Evolutionary conservation across 441 rosid genomes (phyloP), one percentile per base, ranked within the genome.

Genomic region (Erodium chrysanthum): DNA sequence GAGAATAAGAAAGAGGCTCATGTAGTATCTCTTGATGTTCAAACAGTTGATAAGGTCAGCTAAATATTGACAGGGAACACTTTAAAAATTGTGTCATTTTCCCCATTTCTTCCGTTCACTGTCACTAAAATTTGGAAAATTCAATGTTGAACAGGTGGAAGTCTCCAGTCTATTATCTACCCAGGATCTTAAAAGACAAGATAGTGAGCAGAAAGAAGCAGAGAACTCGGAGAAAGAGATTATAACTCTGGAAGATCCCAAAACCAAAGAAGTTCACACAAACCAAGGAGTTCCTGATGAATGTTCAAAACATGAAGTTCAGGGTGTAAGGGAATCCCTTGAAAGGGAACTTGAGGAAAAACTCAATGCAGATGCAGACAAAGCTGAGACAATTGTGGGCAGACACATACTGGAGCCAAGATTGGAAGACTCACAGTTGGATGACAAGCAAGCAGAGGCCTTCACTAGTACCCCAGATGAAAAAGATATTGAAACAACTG

Each of bases 71-170:
- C 20, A 37, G 23, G 20, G 48, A 22, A 59, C 29, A 10, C 9
- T 40, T 22, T 1, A 42, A 42, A 17, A 25, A 25, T 29, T 18
- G 33, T 10, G 48, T 22, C 67, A 58, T n/a, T 48, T 20, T 35
- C 66, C 4, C 63, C 18, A 68, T 75, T 31, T 58, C 56, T 72
- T 75, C 40, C 40, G 3, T 14, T 42, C 48, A 22, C 58, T 42
- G 68, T 68, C 65, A 67, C 21, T 59, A 18, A 18, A 31, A 22
- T 12, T 31, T 67, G 40, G 50, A 65, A 12, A 56, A 52, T 61
- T 7, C 61, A 29, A 71, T 67, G 23, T 71, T 21, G 48, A 40
- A 27, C 81, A 87, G 88, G 80, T 71, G 73, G 63, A 58, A 70
- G 75, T 78, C 68, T 37, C 61, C 29, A 25, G 54, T 46, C 50